A percentile compares a stretch with the other conserved stretches of the same genome.
Evolutionary conservation across 768 basidiomycete species (phyloP).

Genomic region (Pulveroboletus sp.): DNA sequence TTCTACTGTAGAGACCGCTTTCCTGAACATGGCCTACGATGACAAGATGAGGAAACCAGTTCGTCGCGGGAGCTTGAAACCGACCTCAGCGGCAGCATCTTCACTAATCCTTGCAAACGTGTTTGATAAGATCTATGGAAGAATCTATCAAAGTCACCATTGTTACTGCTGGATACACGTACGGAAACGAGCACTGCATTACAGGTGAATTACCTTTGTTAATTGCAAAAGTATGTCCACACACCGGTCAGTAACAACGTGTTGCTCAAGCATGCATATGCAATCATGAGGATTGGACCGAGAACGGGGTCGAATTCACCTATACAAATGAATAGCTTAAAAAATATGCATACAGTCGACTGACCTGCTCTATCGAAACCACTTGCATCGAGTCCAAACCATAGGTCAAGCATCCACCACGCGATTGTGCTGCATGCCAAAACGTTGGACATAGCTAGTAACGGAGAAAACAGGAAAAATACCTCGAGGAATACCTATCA

Average conservation of each 20-base stretch:
- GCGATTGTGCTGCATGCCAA: constrained; percentile 52
- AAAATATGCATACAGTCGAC: constrained; percentile 27
- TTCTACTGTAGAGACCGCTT: constrained; percentile 92
- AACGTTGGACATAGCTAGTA: background rate
- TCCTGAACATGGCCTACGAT: constrained; percentile 85
- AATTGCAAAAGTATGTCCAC: constrained; percentile 19
- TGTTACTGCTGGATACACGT: constrained; percentile 24
- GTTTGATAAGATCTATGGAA: constrained; percentile 81
- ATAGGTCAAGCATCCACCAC: constrained; percentile 94
- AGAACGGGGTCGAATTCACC: constrained; percentile 81
- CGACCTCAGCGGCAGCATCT: constrained; percentile 88
- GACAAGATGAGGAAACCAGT: background rate
- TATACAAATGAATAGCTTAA: constrained; percentile 23
- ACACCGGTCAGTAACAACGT: constrained; percentile 87
- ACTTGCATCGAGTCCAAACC: constrained; percentile 92
- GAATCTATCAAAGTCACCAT: background rate
- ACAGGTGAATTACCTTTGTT: constrained; percentile 2
- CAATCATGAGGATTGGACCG: constrained; percentile 88
- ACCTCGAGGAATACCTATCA: constrained; percentile 36
- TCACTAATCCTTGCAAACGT: constrained; percentile 93
- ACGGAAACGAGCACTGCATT: constrained; percentile 75
- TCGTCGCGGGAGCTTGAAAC: constrained; percentile 2
- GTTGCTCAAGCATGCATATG: constrained; percentile 88
- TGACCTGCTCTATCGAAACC: constrained; percentile 81
- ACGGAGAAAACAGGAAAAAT: background rate